These are phyloP conservation scores for Trametes cingulata DNA, from an alignment of 768 basidiomycete genomes.

Conservation along the genomic window DNA sequence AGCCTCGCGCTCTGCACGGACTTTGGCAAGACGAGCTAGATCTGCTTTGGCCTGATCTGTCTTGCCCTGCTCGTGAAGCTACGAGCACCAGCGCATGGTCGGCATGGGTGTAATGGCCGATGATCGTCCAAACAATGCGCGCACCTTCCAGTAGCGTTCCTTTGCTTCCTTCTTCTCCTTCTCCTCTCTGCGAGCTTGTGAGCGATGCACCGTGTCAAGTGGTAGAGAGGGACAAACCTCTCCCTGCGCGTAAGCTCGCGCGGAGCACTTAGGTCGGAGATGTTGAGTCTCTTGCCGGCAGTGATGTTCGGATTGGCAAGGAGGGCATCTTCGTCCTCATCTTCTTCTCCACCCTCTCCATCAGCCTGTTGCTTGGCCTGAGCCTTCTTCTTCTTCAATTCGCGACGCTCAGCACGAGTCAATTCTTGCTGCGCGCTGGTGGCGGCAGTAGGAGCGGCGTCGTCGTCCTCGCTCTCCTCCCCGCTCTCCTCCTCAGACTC, in stretches of 20 bases:
- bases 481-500: constrained; percentile 46
- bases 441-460: constrained; percentile 29
- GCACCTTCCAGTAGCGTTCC: constrained; percentile 84
- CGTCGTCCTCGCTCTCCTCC: constrained; percentile 45
- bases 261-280: constrained; percentile 70
- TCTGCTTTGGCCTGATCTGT: constrained; percentile 90
- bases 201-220: background rate
- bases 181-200: constrained; percentile 59
- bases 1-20: constrained; percentile 84
- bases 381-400: constrained; percentile 79
- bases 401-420: constrained; percentile 70
- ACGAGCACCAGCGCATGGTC: too few species aligned
- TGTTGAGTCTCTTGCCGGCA: constrained; percentile 69
- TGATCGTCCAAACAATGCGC: constrained; percentile 11
- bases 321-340: constrained; percentile 63
- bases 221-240: constrained; percentile 41
- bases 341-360: constrained; percentile 39
- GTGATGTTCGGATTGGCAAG: constrained; percentile 76
- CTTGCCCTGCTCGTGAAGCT: constrained; percentile 81
- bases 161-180: constrained; percentile 92
- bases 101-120: too few species aligned
- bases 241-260: constrained; percentile 65
- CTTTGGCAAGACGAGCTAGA: constrained; percentile 81
- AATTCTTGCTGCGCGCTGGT: constrained; percentile 53
- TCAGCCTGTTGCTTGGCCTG: constrained; percentile 45